Conservation (phyloP, 2,329 filamentous ascomycete species). For the Ambrosiella cleistominuta region DNA sequence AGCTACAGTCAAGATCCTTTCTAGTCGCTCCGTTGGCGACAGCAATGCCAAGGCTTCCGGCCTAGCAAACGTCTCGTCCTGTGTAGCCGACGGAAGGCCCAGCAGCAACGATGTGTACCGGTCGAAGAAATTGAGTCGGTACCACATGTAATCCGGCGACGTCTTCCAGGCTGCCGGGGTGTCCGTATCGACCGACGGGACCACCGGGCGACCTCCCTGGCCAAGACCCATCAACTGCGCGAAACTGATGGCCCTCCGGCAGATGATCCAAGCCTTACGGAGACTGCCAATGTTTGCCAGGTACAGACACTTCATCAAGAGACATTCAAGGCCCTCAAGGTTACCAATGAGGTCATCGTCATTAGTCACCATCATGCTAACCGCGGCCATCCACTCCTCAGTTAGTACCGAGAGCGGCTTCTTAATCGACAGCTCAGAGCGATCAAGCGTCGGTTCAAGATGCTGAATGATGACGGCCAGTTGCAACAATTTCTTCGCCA, state of each 20-base stretch:
- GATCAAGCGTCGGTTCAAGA: constrained; percentile 21
- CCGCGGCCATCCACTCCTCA: constrained; percentile 18
- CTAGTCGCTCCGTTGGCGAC: constrained; percentile 26
- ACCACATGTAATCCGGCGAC: constrained; percentile 25
- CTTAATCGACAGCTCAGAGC: constrained; percentile 17
- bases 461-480: constrained; percentile 30
- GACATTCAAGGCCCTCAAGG: constrained; percentile 34
- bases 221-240: constrained; percentile 34
- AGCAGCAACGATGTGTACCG: constrained; percentile 34
- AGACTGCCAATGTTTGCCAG: constrained; percentile 36
- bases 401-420: constrained; percentile 18
- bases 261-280: constrained; percentile 35
- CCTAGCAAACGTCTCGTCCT: constrained; percentile 23
- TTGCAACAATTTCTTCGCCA: constrained; percentile 31
- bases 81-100: constrained; percentile 28
- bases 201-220: constrained; percentile 19
- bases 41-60: constrained; percentile 18
- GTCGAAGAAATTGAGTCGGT: constrained; percentile 31
- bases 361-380: constrained; percentile 26
- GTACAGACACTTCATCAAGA: constrained; percentile 31
- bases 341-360: constrained; percentile 35
- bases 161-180: constrained; percentile 19
- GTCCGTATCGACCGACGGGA: constrained; percentile 22
- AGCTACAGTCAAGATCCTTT: constrained; percentile 26
- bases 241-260: constrained; percentile 31